Base-by-base conservation (phyloP, 2,329 filamentous ascomycete genomes). In the Sarocladium oryzae region DNA sequence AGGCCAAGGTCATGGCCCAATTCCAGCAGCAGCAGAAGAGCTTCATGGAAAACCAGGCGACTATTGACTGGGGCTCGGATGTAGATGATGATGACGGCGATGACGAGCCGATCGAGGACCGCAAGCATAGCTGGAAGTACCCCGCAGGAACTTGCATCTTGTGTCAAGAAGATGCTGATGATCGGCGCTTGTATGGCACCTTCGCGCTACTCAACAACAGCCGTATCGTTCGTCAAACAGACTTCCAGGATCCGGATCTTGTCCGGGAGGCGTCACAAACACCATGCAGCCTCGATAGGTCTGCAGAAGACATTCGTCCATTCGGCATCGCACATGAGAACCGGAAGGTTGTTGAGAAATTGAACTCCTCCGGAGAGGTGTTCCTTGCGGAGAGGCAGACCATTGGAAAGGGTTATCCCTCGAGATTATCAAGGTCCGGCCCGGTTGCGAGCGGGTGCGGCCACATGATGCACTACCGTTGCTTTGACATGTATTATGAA, bases 21-120 rank as follows among this genome's bases (percentile, higher is more conserved):
- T 96, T 99, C 69, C 93, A 97, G 65, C 87, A 96, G 63, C 92
- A 99, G 63, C 95, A 97, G 65, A 92, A 95, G 69, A 93, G 83
- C 60, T 99, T 99, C 69, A 73, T 99, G 70, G 86, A 89, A 52
- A 93, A 86, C 56, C 91, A 96, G 66, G 86, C 82, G n/a, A 78
- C 84, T 37, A 80, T 96, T 54, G 88, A 96, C 66, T 96, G 89
- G 87, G 90, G 88, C 13, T 72, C 70, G 33, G 87, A 93, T 54
- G 80, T 89, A 49, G 88, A 88, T n/a, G 82, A 87, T 35, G 77
- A 84, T 23, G 86, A 93, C 43, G 79, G 88, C 24, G 84, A 87
- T 51, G 82, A 88, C 55, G 69, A 72, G 15, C 73, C 78, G 8
- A 73, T 78, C 10, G 83, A 88, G 58, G 81, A 84, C 59, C 79